These are phyloP conservation scores for Globisporangium yorkense DNA, from an alignment of 352 stramenopile genomes.

Conservation along the genomic window DNA sequence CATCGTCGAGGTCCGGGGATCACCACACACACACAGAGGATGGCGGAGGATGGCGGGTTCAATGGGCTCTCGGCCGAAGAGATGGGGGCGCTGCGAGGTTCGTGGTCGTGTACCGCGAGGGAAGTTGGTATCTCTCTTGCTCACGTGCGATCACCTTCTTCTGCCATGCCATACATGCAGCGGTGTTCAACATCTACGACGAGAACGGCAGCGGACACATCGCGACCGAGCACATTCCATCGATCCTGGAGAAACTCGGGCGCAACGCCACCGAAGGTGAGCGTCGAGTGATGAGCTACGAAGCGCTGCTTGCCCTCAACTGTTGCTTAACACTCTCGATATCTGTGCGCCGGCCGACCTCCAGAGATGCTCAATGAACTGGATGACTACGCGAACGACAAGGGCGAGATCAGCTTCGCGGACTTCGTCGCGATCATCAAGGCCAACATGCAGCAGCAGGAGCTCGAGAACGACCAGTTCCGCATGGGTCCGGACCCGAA, in stretches of 20 bases:
- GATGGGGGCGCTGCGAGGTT: slow-evolving; percentile 62
- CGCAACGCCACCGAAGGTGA: slow-evolving; percentile 63
- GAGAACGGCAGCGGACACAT: slow-evolving; percentile 54
- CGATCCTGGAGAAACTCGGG: slow-evolving; percentile 72
- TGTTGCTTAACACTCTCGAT: not conserved
- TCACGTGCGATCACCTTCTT: not conserved
- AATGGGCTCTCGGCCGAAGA: slow-evolving; percentile 67
- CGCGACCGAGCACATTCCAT: slow-evolving; percentile 54
- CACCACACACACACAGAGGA: slow-evolving; percentile 3
- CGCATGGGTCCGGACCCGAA: slow-evolving; percentile 81
- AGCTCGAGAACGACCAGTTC: slow-evolving; percentile 40
- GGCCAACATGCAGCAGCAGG: slow-evolving; percentile 29
- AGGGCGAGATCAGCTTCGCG: slow-evolving; percentile 48
- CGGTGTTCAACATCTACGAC: slow-evolving; percentile 79
- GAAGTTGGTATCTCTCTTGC: not conserved
- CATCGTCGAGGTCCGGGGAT: not conserved
- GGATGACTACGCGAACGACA: slow-evolving; percentile 47
- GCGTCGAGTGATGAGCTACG: not conserved
- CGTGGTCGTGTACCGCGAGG: not conserved
- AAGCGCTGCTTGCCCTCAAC: not conserved
- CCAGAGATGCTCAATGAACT: slow-evolving; percentile 67
- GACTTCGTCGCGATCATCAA: slow-evolving; percentile 66
- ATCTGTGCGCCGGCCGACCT: not conserved
- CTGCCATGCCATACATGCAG: slow-evolving; percentile 13
- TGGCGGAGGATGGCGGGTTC: slow-evolving; percentile 14